phyloP scores from a whole-genome alignment of 176 grass and related monocot genomes.

The Avena atlantica region DNA sequence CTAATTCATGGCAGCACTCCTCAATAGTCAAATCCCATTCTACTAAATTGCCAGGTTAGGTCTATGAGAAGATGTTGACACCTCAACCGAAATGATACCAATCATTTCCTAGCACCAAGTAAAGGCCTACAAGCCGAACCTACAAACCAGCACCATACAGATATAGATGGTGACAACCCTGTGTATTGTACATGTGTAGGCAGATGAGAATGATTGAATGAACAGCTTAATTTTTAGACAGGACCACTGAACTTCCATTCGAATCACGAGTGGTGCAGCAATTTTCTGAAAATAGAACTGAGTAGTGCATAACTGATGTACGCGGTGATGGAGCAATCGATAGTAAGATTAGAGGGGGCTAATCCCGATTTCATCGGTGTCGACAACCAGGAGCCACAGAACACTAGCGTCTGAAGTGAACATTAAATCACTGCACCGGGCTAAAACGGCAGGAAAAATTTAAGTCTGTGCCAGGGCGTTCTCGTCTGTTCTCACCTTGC shows the following conservation, averaged over 20 bases:
- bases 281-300: too few relatives aligned
- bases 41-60: background rate
- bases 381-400: too few relatives aligned
- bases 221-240: background rate
- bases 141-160: background rate
- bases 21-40: background rate
- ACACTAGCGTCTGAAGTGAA: background rate
- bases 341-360: background rate
- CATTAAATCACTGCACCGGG: background rate
- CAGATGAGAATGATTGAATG: background rate
- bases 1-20: background rate
- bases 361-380: background rate
- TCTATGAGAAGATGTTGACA: background rate
- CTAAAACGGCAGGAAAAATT: too few relatives aligned
- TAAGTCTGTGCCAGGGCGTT: too few relatives aligned
- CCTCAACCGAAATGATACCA: background rate
- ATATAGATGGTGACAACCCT: background rate
- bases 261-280: too few relatives aligned
- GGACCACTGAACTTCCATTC: background rate
- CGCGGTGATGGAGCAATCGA: background rate
- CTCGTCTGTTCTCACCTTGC: conserved; percentile 55
- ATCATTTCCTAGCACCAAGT: background rate
- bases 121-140: background rate
- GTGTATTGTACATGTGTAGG: background rate
- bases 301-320: background rate